Evolutionary conservation across 768 basidiomycete species (phyloP), one percentile per base, ranked within the genome.

Genomic region (Pleurotus sapidus): DNA sequence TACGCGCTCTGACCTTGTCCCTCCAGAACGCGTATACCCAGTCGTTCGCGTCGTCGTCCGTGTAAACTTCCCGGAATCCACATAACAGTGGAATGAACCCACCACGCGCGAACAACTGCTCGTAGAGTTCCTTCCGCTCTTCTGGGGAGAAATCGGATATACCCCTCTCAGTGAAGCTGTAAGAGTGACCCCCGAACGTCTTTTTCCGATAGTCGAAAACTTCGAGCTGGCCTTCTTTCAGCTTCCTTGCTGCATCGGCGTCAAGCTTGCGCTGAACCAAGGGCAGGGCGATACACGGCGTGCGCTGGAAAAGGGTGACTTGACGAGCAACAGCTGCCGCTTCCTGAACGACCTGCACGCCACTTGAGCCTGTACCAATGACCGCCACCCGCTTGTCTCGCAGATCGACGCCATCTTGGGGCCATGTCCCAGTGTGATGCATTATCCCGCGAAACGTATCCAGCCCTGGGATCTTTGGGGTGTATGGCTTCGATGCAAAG

Each of bases 381-480:
- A 68, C 63, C 2, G 60, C 67, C 11, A 70, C 49, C 3, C 65
- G 63, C 47, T 68, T 68, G 5, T 63, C 63, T 4, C 55, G 14
- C 5, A 66, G 53, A 15, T 67, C 64, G 1, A 65, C 18, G 25
- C 61, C 63, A 1, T 48, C 59, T 46, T 65, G 57, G 3, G 66
- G 67, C 68, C 68, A 68, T 14, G 38, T 40, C 1, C 60, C 58
- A 11, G 63, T 68, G 59, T 70, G 68, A 40, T 66, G 56, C 23
- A 60, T 51, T 11, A 51, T 54, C 0, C 68, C 68, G 53, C 63
- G 55, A 57, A 70, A 70, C 12, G 59, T 64, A 23, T 57, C 55
- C 12, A 69, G 62, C 6, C 67, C 65, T 20, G 47, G 57, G 55
- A 61, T 48, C 5, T 60, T 34, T 9, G 68, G 68, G 15, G 59